These are phyloP conservation scores for Cladosporium colombiae DNA, from an alignment of 2,329 filamentous ascomycete species.

Conservation along the genomic window DNA sequence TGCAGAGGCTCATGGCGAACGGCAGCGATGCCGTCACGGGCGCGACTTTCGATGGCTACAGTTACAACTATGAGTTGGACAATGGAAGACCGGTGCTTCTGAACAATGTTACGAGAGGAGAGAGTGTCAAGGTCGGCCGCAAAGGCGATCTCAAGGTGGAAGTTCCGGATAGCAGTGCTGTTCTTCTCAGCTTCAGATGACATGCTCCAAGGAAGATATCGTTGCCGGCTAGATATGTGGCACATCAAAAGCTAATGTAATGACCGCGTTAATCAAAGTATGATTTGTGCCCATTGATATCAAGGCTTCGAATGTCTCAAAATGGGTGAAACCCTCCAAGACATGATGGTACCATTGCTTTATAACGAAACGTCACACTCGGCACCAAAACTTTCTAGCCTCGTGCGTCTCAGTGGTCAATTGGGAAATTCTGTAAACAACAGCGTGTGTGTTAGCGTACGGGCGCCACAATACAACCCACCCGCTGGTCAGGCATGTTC, in stretches of 20 bases:
- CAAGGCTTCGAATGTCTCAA: no score
- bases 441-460: no score
- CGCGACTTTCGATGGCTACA: conserved; percentile 62
- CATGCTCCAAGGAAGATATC: background rate
- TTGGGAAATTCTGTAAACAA: no score
- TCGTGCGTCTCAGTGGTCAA: no score
- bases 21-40: conserved; percentile 65
- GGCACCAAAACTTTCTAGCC: no score
- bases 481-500: no score
- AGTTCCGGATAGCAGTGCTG: conserved; percentile 35
- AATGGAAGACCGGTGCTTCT: conserved; percentile 56
- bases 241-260: background rate
- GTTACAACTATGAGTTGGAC: conserved; percentile 62
- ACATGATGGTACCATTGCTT: no score
- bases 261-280: no score
- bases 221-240: background rate
- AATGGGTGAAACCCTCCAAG: no score
- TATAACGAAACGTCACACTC: no score
- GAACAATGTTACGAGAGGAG: conserved; percentile 56
- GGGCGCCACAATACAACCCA: no score
- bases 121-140: conserved; percentile 41
- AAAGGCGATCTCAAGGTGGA: conserved; percentile 38
- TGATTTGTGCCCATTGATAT: background rate
- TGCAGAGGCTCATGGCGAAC: conserved; percentile 59
- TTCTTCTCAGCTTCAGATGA: conserved; percentile 9